A percentile compares a stretch with the other conserved stretches of the same genome.
These are phyloP conservation scores for Umbelopsis vinacea DNA, from an alignment of 192 early-diverging fungal species.

Conservation along the genomic window DNA sequence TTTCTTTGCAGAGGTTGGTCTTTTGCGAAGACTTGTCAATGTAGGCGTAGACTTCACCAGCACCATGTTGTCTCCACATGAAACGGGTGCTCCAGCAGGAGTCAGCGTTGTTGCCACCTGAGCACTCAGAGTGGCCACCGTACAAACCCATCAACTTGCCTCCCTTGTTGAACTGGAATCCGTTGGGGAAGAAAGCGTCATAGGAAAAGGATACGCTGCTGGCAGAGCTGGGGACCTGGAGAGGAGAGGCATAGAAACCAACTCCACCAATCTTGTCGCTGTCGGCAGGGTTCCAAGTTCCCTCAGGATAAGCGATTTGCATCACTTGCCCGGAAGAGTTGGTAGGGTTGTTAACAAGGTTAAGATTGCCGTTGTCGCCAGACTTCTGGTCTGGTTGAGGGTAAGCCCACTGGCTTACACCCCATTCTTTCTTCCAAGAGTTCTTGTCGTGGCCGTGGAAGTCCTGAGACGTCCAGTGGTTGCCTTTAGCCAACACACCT, in stretches of 20 bases:
- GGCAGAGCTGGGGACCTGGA: slow-evolving; percentile 20
- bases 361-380: background rate
- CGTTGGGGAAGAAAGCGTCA: slow-evolving; percentile 49
- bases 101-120: slow-evolving; percentile 50
- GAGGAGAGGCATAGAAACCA: slow-evolving; percentile 41
- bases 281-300: slow-evolving; percentile 33
- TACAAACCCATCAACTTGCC: slow-evolving; percentile 64
- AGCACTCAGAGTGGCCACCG: slow-evolving; percentile 54
- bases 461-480: background rate
- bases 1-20: slow-evolving; percentile 31
- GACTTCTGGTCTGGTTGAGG: background rate
- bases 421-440: slow-evolving; percentile 5
- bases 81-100: slow-evolving; percentile 43
- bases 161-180: slow-evolving; percentile 57
- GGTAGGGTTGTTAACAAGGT: background rate
- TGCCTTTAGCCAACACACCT: background rate
- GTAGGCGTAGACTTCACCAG: slow-evolving; percentile 61
- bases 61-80: slow-evolving; percentile 52
- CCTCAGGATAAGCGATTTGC: slow-evolving; percentile 37
- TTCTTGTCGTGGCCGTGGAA: background rate
- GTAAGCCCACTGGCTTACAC: background rate
- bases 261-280: slow-evolving; percentile 29
- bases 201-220: slow-evolving; percentile 27
- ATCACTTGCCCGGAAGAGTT: slow-evolving; percentile 26
- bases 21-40: slow-evolving; percentile 31